These are phyloP conservation scores for Neophaeococcomyces mojaviensis DNA, from an alignment of 2,329 filamentous ascomycete genomes.

Conservation along the genomic window DNA sequence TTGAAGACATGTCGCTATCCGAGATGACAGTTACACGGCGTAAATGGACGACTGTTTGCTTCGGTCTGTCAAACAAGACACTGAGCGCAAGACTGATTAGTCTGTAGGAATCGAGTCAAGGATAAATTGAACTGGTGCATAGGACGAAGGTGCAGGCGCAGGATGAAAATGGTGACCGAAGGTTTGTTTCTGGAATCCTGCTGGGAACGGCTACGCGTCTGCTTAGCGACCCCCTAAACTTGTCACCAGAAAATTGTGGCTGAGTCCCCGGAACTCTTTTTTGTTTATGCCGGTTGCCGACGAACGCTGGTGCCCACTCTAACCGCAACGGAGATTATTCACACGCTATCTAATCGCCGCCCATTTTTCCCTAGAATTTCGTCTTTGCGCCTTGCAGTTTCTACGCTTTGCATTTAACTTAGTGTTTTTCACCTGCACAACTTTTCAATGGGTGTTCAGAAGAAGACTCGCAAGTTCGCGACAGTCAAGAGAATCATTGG, in stretches of 20 bases:
- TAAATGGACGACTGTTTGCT: neutral
- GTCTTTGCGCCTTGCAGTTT: too few species aligned
- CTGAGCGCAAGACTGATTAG: neutral
- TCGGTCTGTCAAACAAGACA: neutral
- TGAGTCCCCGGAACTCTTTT: neutral
- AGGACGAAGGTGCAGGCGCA: neutral
- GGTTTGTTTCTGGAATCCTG: neutral
- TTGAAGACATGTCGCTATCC: constrained; percentile 4
- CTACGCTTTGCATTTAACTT: too few species aligned
- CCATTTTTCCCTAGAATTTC: too few species aligned
- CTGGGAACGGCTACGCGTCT: constrained; percentile 5
- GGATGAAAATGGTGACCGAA: neutral
- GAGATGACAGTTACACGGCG: neutral
- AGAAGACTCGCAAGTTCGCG: constrained; percentile 88
- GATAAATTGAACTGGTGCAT: neutral
- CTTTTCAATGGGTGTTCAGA: constrained; percentile 69
- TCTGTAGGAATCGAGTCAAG: neutral
- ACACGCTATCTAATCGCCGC: too few species aligned
- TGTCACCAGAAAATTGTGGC: neutral
- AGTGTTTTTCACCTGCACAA: too few species aligned
- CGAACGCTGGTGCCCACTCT: too few species aligned
- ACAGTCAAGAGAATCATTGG: constrained; percentile 74
- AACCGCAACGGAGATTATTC: too few species aligned
- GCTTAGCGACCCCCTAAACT: neutral
- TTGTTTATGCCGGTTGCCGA: too few species aligned